Evolutionary conservation across 139 green algal species (phyloP), one percentile per base, ranked within the genome.

Genomic region (Asterochloris sp.): DNA sequence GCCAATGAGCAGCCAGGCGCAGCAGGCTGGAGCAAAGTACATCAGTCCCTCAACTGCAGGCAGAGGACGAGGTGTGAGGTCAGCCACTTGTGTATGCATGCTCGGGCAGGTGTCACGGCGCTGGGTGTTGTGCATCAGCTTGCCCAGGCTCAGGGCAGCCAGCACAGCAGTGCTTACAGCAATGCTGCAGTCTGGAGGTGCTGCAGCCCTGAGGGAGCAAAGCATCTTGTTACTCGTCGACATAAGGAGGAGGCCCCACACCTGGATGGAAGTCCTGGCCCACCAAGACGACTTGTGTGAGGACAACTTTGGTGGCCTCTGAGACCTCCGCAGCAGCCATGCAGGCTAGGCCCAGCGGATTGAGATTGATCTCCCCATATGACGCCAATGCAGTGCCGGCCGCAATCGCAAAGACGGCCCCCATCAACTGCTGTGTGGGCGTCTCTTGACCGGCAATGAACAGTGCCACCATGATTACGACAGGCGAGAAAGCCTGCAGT

Each of bases 261-360:
- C 87, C 95, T 23, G 95, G 94, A 83, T 97, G 92, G 84, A 98
- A 96, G 74, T 94, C 94, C 54, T 94, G 86, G 2, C 95, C 95
- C 26, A 90, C 88, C 12, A 98, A 88, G 78, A 98, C 89, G 69
- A 91, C 88, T 85, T 97, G 94, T 0, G 95, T 98, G 89, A 97
- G 94, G 21, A 98, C 94, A 69, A 98, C 84, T 0, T 94, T 88
- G 21, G 92, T 86, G 8, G 92, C 87, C 81, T 98, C 95, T 21
- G 86, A 88, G 0, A 87, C 86, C 82, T 98, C 95, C 13, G 85
- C 90, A 0, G 81, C 69, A 4, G 97, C 85, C 94, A 97, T 98
- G 88, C 92, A 91, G 13, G 85, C 17, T 13, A 97, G 67, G 28
- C 93, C 93, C 0, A 92, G 23, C 16, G 89, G 26, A 76, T 63